Percentiles rank a stretch among this genome's conserved stretches.
These are phyloP conservation scores for Chloromonas sp. DNA, from an alignment of 163 green algal genomes.

Conservation along the genomic window DNA sequence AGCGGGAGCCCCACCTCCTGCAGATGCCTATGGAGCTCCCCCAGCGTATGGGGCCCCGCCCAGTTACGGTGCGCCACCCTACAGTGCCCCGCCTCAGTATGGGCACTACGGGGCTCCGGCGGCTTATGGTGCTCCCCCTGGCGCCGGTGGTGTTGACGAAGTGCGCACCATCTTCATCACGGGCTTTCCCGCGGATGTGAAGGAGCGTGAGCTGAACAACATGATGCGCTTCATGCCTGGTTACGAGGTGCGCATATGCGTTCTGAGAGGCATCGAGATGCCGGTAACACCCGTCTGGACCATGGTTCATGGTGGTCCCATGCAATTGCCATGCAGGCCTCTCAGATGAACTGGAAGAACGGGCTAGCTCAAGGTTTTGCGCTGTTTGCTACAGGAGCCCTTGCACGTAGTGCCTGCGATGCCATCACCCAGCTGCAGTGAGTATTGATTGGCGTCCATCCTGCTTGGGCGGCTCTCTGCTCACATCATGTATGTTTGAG, in stretches of 20 bases:
- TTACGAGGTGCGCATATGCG: constrained; percentile 64
- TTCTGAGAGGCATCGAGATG: too few relatives aligned
- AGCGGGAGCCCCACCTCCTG: too few relatives aligned
- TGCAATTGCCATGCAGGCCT: constrained; percentile 24
- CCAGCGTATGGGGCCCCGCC: background rate
- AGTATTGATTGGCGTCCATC: constrained; percentile 15
- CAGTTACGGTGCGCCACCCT: background rate
- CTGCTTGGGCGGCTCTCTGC: background rate
- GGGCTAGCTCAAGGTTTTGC: constrained; percentile 74
- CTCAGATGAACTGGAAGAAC: constrained; percentile 60
- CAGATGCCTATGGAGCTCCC: background rate
- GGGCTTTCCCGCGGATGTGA: constrained; percentile 82
- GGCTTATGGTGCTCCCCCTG: too few relatives aligned
- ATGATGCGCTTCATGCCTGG: constrained; percentile 85
- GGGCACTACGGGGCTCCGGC: background rate
- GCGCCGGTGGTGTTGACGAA: constrained; percentile 41
- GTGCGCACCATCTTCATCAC: constrained; percentile 83
- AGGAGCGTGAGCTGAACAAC: constrained; percentile 89
- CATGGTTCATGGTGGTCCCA: too few relatives aligned
- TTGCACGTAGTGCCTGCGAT: constrained; percentile 45
- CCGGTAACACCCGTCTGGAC: too few relatives aligned
- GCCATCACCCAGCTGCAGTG: constrained; percentile 42
- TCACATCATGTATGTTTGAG: too few relatives aligned
- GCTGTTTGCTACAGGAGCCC: constrained; percentile 57
- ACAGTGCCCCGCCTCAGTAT: background rate